Evolutionary conservation across 2,329 filamentous ascomycete genomes (phyloP).

Genomic region (Pseudomassariella vexata): DNA sequence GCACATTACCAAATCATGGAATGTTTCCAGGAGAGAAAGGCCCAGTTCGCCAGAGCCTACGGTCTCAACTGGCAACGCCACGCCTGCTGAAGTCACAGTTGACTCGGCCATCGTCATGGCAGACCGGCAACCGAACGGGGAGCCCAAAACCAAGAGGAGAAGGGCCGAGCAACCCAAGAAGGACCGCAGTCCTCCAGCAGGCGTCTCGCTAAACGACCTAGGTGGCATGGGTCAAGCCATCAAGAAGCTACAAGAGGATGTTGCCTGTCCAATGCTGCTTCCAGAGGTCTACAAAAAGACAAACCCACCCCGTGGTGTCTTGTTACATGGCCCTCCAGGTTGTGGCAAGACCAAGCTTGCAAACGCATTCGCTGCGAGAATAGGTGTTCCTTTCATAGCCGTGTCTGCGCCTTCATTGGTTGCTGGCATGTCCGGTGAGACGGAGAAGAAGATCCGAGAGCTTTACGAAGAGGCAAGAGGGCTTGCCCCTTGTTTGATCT

Average conservation of each 20-base stretch:
- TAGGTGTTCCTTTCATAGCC: conserved; percentile 73
- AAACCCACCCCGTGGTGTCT: conserved; percentile 66
- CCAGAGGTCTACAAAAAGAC: conserved; percentile 61
- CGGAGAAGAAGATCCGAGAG: conserved; percentile 79
- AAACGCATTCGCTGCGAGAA: conserved; percentile 69
- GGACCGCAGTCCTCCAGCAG: conserved; percentile 59
- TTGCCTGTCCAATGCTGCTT: conserved; percentile 55
- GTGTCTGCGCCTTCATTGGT: conserved; percentile 79
- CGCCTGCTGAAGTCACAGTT: conserved; percentile 19
- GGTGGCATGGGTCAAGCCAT: conserved; percentile 73
- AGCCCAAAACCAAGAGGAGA: conserved; percentile 60
- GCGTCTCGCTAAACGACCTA: conserved; percentile 64
- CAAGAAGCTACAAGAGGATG: conserved; percentile 19
- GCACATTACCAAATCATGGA: conserved; percentile 35
- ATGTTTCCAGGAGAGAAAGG: conserved; percentile 19
- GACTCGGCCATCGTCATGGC: conserved; percentile 19
- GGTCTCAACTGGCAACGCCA: conserved; percentile 11
- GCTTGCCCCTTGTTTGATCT: conserved; percentile 81
- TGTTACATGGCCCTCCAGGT: conserved; percentile 77
- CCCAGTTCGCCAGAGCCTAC: conserved; percentile 13
- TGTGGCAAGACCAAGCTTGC: conserved; percentile 85
- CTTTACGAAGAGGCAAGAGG: conserved; percentile 83
- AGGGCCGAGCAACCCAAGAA: conserved; percentile 47
- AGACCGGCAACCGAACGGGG: conserved; percentile 57
- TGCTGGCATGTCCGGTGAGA: conserved; percentile 83